phyloP scores from a whole-genome alignment of 495 filamentous ascomycete genomes.

The Penicillium subrubescens region DNA sequence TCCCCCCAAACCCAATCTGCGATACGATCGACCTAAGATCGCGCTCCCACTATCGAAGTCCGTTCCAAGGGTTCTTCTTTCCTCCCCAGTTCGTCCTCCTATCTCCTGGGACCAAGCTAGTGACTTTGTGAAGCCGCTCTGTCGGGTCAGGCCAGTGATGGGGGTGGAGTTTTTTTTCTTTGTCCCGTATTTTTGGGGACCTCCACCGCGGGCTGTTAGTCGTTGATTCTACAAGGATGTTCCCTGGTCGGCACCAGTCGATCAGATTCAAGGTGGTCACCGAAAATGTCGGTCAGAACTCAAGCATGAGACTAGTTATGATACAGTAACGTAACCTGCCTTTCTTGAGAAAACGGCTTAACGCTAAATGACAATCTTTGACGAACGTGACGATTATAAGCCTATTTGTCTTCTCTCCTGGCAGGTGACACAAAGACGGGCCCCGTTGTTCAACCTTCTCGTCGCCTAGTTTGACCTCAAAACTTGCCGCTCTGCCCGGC shows the following conservation, averaged over 20 bases:
- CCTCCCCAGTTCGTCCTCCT: neutral
- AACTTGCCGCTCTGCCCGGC: neutral
- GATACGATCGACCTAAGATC: conserved; percentile 2
- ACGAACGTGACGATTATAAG: neutral
- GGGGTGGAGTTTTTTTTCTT: neutral
- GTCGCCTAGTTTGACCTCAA: neutral
- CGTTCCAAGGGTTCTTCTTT: neutral
- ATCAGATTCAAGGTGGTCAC: conserved; percentile 1
- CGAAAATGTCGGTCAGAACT: conserved; percentile 8
- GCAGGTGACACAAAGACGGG: neutral
- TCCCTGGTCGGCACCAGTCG: conserved; percentile 3
- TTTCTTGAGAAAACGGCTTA: neutral
- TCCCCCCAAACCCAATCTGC: conserved; percentile 2
- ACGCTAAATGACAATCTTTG: neutral
- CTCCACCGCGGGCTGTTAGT: neutral
- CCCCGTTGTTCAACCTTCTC: neutral
- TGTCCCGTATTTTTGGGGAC: neutral
- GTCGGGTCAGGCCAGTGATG: neutral
- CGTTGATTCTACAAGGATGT: neutral
- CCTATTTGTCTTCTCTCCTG: neutral
- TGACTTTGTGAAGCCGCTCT: neutral
- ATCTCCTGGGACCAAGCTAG: neutral
- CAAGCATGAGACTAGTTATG: conserved; percentile 1
- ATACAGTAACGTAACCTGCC: neutral
- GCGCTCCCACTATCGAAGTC: neutral